Conservation (phyloP, 176 grass and related monocot genomes). For the Alopecurus myosuroides region DNA sequence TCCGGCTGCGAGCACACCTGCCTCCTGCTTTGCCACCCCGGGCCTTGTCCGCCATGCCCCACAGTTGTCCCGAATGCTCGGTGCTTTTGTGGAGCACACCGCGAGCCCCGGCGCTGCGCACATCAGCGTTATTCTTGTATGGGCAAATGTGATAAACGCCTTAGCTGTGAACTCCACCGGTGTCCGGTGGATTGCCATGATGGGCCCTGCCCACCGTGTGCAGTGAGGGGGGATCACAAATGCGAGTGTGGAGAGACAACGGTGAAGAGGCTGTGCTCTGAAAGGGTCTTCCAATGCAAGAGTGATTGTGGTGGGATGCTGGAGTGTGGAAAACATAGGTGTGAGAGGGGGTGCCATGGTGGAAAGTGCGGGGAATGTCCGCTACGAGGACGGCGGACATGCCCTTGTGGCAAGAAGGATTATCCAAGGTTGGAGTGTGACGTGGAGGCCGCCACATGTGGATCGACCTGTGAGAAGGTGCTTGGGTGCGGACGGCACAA, state of each 20-base stretch:
- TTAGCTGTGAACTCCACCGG: conserved; percentile 56
- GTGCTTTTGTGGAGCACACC: conserved; percentile 70
- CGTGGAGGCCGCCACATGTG: conserved; percentile 63
- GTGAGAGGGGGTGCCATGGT: conserved; percentile 81
- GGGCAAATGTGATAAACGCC: conserved; percentile 45
- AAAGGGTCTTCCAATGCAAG: conserved; percentile 59
- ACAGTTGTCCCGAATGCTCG: conserved; percentile 35
- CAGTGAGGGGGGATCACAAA: conserved; percentile 41
- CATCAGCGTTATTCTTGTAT: conserved; percentile 74
- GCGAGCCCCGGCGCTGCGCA: conserved; percentile 61
- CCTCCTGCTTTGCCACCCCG: conserved; percentile 86
- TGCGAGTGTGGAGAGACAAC: conserved; percentile 61
- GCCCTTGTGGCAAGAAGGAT: conserved; percentile 86
- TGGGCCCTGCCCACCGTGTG: conserved; percentile 59
- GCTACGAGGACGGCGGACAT: conserved; percentile 69
- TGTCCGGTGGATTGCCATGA: conserved; percentile 69
- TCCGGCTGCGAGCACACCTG: conserved; percentile 65
- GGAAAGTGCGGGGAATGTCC: conserved; percentile 75
- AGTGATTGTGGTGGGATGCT: conserved; percentile 58
- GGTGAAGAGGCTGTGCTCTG: conserved; percentile 58
- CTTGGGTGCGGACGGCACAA: conserved; percentile 65
- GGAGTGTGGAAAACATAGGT: conserved; percentile 68
- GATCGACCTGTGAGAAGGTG: conserved; percentile 70
- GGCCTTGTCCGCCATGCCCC: conserved; percentile 87
- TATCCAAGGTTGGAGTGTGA: conserved; percentile 72